phyloP scores from a whole-genome alignment of 306 rosid genomes.

The Gastrolobium villosum region DNA sequence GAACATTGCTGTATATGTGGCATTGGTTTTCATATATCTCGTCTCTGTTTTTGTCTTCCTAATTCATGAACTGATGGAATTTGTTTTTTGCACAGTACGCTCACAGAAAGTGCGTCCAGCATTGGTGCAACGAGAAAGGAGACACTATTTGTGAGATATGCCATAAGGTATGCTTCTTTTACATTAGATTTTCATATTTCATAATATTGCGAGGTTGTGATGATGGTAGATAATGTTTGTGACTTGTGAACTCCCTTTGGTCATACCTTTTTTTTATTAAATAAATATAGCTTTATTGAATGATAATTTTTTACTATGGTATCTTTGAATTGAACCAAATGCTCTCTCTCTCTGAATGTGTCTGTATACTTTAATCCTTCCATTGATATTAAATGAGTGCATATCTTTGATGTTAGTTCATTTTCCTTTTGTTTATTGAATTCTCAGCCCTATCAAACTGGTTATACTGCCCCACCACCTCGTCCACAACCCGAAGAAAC shows the following conservation, averaged over 20 bases:
- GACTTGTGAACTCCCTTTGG: too few relatives aligned
- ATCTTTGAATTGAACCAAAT: neutral
- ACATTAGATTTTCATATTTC: neutral
- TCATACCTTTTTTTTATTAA: too few relatives aligned
- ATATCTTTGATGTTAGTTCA: slow-evolving; percentile 10
- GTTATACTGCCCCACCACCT: slow-evolving; percentile 84
- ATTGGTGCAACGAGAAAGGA: slow-evolving; percentile 95
- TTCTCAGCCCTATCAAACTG: slow-evolving; percentile 75
- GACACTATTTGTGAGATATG: slow-evolving; percentile 91
- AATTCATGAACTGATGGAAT: neutral
- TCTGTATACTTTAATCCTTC: neutral
- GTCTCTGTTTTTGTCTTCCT: neutral
- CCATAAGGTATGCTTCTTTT: slow-evolving; percentile 70
- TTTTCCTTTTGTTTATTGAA: slow-evolving; percentile 11
- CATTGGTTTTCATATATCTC: neutral
- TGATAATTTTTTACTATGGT: neutral
- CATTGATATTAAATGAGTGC: neutral
- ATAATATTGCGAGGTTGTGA: too few relatives aligned
- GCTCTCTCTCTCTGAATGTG: neutral
- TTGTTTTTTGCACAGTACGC: slow-evolving; percentile 64
- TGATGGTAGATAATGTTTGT: neutral
- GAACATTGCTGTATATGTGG: neutral
- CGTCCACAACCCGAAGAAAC: slow-evolving; percentile 79
- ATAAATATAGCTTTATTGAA: neutral
- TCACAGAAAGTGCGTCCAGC: slow-evolving; percentile 93